These are phyloP conservation scores for Suillus tomentosus DNA, from an alignment of 768 basidiomycete genomes.

Conservation along the genomic window DNA sequence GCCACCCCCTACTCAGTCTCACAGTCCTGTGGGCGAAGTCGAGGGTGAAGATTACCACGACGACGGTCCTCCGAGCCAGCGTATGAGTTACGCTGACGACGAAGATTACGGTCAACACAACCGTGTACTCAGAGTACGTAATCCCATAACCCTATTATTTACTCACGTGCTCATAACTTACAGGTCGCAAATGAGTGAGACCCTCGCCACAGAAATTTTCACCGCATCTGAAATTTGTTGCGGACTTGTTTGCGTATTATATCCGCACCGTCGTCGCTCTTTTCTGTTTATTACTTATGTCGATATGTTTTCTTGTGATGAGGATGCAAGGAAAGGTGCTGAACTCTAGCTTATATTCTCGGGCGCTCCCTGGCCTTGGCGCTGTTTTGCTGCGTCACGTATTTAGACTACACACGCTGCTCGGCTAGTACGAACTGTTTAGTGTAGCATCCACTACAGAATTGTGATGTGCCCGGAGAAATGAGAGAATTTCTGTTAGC, in stretches of 20 bases:
- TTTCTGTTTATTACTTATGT: conserved; percentile 7
- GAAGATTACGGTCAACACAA: conserved; percentile 30
- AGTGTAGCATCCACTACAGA: neutral
- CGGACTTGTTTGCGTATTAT: neutral
- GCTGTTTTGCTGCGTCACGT: neutral
- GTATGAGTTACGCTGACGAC: conserved; percentile 34
- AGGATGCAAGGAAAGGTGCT: neutral
- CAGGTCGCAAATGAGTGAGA: conserved; percentile 7
- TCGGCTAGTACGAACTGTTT: conserved; percentile 2
- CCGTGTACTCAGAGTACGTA: conserved; percentile 32
- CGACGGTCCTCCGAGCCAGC: conserved; percentile 21
- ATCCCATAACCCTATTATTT: neutral
- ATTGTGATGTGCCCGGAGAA: neutral
- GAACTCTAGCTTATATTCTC: conserved; percentile 1
- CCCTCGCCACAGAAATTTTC: neutral
- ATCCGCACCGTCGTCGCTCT: neutral
- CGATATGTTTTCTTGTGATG: neutral
- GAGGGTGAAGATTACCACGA: conserved; percentile 18
- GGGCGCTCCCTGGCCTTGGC: neutral
- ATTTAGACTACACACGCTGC: neutral
- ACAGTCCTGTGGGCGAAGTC: conserved; percentile 11
- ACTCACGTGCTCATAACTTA: neutral
- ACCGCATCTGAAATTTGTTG: neutral
- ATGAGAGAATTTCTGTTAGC: neutral
- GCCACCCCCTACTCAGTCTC: conserved; percentile 17